These are phyloP conservation scores for Plectosphaerella cucumerina DNA, from an alignment of 2,329 filamentous ascomycete genomes.

Conservation along the genomic window DNA sequence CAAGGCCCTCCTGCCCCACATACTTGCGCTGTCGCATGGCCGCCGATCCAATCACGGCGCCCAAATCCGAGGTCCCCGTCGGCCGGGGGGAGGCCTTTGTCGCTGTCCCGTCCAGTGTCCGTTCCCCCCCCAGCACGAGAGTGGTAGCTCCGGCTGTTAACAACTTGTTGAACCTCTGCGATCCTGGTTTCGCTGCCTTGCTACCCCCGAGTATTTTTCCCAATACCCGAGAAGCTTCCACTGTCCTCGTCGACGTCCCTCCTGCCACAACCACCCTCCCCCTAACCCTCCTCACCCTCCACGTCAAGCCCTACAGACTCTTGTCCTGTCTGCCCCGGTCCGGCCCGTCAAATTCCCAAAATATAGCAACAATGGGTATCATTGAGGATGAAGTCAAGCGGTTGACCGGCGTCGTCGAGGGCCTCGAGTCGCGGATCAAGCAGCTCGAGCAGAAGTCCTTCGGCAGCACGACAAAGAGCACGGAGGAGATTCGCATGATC, in stretches of 20 bases:
- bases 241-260: conserved; percentile 5
- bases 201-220: conserved; percentile 1
- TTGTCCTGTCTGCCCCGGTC: conserved; percentile 12
- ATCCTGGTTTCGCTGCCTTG: conserved; percentile 1
- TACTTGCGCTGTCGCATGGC: conserved; percentile 1
- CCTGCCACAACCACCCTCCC: conserved; percentile 5
- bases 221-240: conserved; percentile 3
- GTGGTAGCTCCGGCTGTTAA: background rate
- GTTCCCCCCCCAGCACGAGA: background rate
- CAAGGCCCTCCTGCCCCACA: conserved; percentile 9
- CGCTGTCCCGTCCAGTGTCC: background rate
- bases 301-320: conserved; percentile 1
- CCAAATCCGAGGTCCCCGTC: conserved; percentile 1
- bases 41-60: conserved; percentile 6
- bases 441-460: conserved; percentile 74
- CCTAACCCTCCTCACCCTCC: conserved; percentile 2
- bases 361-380: conserved; percentile 69
- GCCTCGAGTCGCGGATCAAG: conserved; percentile 82
- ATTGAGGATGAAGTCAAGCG: conserved; percentile 80
- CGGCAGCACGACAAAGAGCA: conserved; percentile 46
- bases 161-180: background rate
- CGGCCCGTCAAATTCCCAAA: conserved; percentile 16
- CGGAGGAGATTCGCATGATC: conserved; percentile 84
- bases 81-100: conserved; percentile 5
- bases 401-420: conserved; percentile 78